These are phyloP conservation scores for Hypoxylon rubiginosum DNA, from an alignment of 2,329 filamentous ascomycete genomes.

Conservation along the genomic window DNA sequence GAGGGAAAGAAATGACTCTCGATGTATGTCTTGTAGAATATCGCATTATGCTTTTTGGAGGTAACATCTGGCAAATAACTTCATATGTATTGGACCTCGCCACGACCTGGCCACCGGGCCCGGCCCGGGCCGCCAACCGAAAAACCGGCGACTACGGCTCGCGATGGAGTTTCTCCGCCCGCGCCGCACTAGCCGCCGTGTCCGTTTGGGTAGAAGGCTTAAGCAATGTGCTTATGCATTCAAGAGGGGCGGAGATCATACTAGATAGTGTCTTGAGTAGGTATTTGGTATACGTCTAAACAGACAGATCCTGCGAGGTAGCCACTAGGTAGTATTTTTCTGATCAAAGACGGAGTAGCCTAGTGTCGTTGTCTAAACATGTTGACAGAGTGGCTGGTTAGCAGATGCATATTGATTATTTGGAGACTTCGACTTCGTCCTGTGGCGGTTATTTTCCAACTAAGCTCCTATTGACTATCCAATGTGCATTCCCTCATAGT, in stretches of 20 bases:
- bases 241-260: neutral
- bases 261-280: too few relatives aligned
- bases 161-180: neutral
- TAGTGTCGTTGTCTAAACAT: neutral
- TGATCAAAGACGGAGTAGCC: neutral
- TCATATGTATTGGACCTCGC: neutral
- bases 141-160: neutral
- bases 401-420: neutral
- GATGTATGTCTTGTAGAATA: neutral
- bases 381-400: neutral
- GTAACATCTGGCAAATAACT: neutral
- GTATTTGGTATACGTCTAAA: neutral
- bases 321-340: too few relatives aligned
- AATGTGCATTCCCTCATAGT: too few relatives aligned
- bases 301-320: too few relatives aligned
- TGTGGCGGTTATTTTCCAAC: neutral
- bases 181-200: neutral
- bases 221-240: neutral
- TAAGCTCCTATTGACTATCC: neutral
- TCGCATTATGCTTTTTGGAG: neutral
- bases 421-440: neutral
- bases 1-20: neutral
- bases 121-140: conserved; percentile 1
- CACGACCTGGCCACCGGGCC: too few relatives aligned
- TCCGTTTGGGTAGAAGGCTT: neutral